Conservation (phyloP, 1,139 yeast species). For the Meyerozyma athensensis region DNA sequence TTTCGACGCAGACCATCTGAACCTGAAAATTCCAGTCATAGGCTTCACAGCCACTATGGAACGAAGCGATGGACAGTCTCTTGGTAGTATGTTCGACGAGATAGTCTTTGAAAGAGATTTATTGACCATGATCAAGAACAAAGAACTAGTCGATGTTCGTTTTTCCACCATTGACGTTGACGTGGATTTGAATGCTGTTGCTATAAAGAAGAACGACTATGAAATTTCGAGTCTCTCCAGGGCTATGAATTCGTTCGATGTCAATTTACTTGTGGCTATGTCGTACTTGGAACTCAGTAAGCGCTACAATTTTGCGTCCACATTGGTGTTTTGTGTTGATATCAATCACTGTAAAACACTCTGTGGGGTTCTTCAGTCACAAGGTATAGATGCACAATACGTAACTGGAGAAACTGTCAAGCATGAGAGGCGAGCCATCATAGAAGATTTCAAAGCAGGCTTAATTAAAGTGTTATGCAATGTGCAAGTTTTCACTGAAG, state of each 20-base stretch:
- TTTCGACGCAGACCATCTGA: slow-evolving; percentile 45
- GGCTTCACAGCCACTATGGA: slow-evolving; percentile 86
- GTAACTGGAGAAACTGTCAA: slow-evolving; percentile 66
- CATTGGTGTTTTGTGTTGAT: slow-evolving; percentile 76
- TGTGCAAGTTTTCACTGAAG: slow-evolving; percentile 90
- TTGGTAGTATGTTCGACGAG: slow-evolving; percentile 63
- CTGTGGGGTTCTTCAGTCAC: slow-evolving; percentile 47
- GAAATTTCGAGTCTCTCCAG: slow-evolving; percentile 45
- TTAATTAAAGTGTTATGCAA: slow-evolving; percentile 71
- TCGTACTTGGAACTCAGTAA: slow-evolving; percentile 49
- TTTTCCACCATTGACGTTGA: slow-evolving; percentile 54
- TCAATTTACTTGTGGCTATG: slow-evolving; percentile 52
- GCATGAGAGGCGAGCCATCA: slow-evolving; percentile 45
- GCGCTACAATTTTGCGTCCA: slow-evolving; percentile 44
- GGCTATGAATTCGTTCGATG: slow-evolving; percentile 49
- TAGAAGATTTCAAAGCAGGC: slow-evolving; percentile 60
- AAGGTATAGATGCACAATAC: slow-evolving; percentile 68
- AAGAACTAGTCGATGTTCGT: slow-evolving; percentile 66
- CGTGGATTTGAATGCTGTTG: slow-evolving; percentile 32
- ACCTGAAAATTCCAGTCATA: slow-evolving; percentile 50
- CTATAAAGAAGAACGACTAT: slow-evolving; percentile 47
- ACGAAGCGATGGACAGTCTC: slow-evolving; percentile 60
- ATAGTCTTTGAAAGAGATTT: slow-evolving; percentile 69
- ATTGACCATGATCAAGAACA: slow-evolving; percentile 61
- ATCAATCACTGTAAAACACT: slow-evolving; percentile 60